Conservation (phyloP, 768 basidiomycete species). For the Crucibulum laeve region DNA sequence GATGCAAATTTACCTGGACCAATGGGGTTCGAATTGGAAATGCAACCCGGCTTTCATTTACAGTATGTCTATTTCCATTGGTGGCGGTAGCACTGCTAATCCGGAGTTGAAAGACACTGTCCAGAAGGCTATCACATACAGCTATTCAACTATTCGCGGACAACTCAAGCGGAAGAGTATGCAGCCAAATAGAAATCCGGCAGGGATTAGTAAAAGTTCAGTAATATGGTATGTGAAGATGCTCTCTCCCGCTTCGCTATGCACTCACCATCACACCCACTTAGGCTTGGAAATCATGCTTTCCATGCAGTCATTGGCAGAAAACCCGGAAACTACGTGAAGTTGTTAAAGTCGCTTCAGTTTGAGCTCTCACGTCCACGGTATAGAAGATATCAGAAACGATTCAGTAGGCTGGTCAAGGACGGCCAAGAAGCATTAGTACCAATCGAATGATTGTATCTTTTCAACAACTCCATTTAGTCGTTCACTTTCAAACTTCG, state of each 20-base stretch:
- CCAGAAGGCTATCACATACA: slow-evolving; percentile 53
- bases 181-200: slow-evolving; percentile 28
- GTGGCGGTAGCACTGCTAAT: neutral
- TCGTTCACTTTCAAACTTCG: no score
- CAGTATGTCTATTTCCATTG: slow-evolving; percentile 32
- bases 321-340: slow-evolving; percentile 44
- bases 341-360: slow-evolving; percentile 42
- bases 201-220: slow-evolving; percentile 42
- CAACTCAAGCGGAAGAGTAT: slow-evolving; percentile 39
- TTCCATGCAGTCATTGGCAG: slow-evolving; percentile 62
- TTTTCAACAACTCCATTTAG: no score
- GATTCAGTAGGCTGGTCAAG: slow-evolving; percentile 43
- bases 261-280: slow-evolving; percentile 1
- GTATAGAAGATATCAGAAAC: slow-evolving; percentile 34
- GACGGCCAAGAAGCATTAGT: slow-evolving; percentile 34
- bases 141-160: slow-evolving; percentile 45
- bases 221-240: slow-evolving; percentile 62
- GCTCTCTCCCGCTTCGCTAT: slow-evolving; percentile 1
- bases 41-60: slow-evolving; percentile 48
- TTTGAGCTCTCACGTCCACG: slow-evolving; percentile 47
- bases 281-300: slow-evolving; percentile 74
- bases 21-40: slow-evolving; percentile 44
- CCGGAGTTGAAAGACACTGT: slow-evolving; percentile 48
- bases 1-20: slow-evolving; percentile 76
- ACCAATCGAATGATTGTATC: no score